Evolutionary conservation across 306 rosid species (phyloP).

Genomic region (Mimosa bimucronata): DNA sequence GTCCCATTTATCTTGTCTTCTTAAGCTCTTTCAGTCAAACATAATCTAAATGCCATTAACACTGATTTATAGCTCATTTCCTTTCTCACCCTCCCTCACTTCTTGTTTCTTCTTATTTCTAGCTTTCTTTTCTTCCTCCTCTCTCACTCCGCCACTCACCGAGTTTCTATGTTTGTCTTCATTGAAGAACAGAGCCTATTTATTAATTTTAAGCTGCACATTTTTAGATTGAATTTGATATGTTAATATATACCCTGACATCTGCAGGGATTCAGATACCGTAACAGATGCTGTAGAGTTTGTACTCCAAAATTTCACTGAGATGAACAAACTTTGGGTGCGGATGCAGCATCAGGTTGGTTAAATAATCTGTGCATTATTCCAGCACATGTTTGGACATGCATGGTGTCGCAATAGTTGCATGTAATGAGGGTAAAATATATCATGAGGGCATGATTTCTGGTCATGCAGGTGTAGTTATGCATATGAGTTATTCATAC

Average conservation of each 20-base stretch:
- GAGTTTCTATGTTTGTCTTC: neutral
- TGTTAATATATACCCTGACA: conserved; percentile 33
- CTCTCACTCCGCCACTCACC: neutral
- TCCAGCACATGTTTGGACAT: conserved; percentile 34
- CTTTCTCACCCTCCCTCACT: neutral
- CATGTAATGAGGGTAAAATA: conserved; percentile 61
- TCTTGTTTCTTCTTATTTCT: neutral
- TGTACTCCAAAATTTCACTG: conserved; percentile 65
- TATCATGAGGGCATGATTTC: conserved; percentile 70
- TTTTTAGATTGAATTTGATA: conserved; percentile 37
- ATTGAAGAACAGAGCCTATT: conserved; percentile 26
- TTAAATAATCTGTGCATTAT: conserved; percentile 20
- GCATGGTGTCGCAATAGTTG: conserved; percentile 61
- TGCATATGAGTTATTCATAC: conserved; percentile 74
- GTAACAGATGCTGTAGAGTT: conserved; percentile 65
- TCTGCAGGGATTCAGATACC: conserved; percentile 79
- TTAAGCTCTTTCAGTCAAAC: conserved; percentile 2
- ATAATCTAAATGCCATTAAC: conserved; percentile 3
- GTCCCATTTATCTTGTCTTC: conserved; percentile 19
- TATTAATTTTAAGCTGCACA: conserved; percentile 32
- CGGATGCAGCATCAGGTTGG: conserved; percentile 67
- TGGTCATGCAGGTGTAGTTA: conserved; percentile 78
- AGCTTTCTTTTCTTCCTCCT: neutral
- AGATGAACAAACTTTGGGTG: conserved; percentile 77
- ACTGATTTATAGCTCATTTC: conserved; percentile 20